A percentile compares a stretch with the other conserved stretches of the same genome.
Evolutionary conservation across 1,139 yeast genomes (phyloP).

Genomic region (Kluyveromyces sp.): DNA sequence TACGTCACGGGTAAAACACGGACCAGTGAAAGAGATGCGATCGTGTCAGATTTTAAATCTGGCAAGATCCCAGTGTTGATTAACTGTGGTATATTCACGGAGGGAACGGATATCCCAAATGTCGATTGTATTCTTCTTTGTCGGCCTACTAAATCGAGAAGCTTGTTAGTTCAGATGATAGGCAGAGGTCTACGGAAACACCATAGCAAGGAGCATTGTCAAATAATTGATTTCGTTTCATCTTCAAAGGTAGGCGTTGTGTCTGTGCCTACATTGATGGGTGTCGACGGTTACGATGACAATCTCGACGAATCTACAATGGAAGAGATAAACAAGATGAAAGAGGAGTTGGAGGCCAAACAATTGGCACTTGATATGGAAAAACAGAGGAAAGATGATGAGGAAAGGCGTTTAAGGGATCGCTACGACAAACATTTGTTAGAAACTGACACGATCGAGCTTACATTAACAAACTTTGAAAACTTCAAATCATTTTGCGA

Average conservation of each 20-base stretch:
- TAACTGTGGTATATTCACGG: constrained; percentile 88
- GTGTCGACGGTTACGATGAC: constrained; percentile 32
- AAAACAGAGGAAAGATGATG: constrained; percentile 3
- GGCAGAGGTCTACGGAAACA: constrained; percentile 79
- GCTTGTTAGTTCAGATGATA: constrained; percentile 75
- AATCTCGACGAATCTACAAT: constrained; percentile 32
- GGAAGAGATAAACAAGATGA: constrained; percentile 27
- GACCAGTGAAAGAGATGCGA: constrained; percentile 41
- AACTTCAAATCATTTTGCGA: constrained; percentile 23
- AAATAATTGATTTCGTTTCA: constrained; percentile 71
- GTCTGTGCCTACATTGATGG: constrained; percentile 54
- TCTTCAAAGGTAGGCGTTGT: constrained; percentile 50
- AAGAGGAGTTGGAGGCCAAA: constrained; percentile 25
- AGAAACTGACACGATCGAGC: constrained; percentile 18
- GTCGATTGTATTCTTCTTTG: constrained; percentile 75
- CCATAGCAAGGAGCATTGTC: constrained; percentile 56
- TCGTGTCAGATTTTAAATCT: constrained; percentile 50
- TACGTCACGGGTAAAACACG: constrained; percentile 66
- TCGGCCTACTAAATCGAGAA: constrained; percentile 72
- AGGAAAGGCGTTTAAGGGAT: constrained; percentile 1
- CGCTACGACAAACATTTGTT: constrained; percentile 2
- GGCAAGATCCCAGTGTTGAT: constrained; percentile 67
- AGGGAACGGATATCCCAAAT: constrained; percentile 91
- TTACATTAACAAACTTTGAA: constrained; percentile 28
- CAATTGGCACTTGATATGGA: constrained; percentile 5